Evolutionary conservation across 371 early-diverging fungal species (phyloP).

Genomic region (Choanephora cucurbitarum): DNA sequence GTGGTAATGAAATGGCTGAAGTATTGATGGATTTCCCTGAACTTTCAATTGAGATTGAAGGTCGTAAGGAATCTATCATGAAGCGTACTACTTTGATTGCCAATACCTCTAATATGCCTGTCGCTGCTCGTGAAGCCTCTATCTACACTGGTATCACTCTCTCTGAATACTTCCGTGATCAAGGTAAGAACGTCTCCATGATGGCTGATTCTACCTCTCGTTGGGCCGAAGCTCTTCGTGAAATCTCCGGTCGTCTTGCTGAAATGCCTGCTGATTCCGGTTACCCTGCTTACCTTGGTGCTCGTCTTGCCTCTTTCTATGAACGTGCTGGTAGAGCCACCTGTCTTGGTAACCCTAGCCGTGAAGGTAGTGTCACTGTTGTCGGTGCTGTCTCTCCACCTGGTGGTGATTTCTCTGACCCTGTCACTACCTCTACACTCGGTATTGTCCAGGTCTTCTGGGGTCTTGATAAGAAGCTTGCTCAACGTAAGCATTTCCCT

Average conservation of each 20-base stretch:
- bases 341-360: constrained; percentile 94
- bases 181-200: constrained; percentile 99
- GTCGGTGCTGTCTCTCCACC: constrained; percentile 99
- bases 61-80: constrained; percentile 98
- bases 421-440: constrained; percentile 98
- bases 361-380: constrained; percentile 97
- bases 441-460: constrained; percentile 99
- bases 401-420: constrained; percentile 99
- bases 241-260: constrained; percentile 99
- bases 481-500: constrained; percentile 99
- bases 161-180: constrained; percentile 99
- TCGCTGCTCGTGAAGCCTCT: constrained; percentile 99
- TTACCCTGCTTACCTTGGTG: constrained; percentile 99
- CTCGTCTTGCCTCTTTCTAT: constrained; percentile 99
- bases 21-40: constrained; percentile 99
- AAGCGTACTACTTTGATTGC: constrained; percentile 99
- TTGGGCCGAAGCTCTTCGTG: constrained; percentile 99
- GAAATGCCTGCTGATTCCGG: constrained; percentile 99
- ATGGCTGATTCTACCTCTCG: constrained; percentile 99
- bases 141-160: constrained; percentile 99
- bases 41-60: constrained; percentile 90
- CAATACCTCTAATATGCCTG: constrained; percentile 99
- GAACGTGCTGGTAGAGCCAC: constrained; percentile 99
- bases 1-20: constrained; percentile 99
- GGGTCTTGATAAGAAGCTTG: constrained; percentile 99